These are phyloP conservation scores for Gyrodon lividus DNA, from an alignment of 768 basidiomycete species.

Conservation along the genomic window DNA sequence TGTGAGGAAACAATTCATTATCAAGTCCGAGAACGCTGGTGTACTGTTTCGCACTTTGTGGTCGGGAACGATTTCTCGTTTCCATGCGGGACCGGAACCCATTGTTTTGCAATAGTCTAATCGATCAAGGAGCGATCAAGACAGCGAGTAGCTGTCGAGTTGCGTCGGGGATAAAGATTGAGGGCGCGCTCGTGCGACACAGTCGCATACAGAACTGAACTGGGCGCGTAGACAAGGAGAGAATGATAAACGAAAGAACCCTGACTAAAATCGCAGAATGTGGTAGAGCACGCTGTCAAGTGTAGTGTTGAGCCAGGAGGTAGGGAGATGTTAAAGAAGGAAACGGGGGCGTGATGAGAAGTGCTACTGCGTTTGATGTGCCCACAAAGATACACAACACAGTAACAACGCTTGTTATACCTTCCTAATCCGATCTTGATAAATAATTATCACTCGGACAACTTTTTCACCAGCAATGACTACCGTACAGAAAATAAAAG, in stretches of 20 bases:
- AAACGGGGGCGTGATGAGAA: not conserved
- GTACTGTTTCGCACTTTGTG: constrained; percentile 71
- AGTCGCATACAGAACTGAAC: constrained; percentile 32
- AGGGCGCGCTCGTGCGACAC: constrained; percentile 30
- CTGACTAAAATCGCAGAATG: constrained; percentile 1
- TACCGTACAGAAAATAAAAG: constrained; percentile 89
- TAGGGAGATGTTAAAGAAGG: constrained; percentile 6
- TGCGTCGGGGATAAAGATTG: constrained; percentile 25
- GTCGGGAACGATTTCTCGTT: constrained; percentile 94
- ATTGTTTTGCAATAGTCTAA: constrained; percentile 16
- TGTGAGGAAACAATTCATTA: constrained; percentile 31
- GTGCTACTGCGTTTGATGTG: not conserved
- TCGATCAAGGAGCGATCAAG: constrained; percentile 16
- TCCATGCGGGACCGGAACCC: constrained; percentile 80
- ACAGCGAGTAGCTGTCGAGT: constrained; percentile 24
- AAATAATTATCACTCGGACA: not conserved
- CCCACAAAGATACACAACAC: constrained; percentile 2
- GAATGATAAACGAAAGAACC: constrained; percentile 25
- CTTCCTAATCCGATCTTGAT: constrained; percentile 13
- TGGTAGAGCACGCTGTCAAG: constrained; percentile 12
- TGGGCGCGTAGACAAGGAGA: constrained; percentile 19
- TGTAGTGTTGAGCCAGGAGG: constrained; percentile 14
- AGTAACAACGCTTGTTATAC: not conserved
- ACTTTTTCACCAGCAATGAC: constrained; percentile 51
- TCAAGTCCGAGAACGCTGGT: not conserved